These are phyloP conservation scores for Exobasidium rhododendri DNA, from an alignment of 1,284 basidiomycete species.

Conservation along the genomic window DNA sequence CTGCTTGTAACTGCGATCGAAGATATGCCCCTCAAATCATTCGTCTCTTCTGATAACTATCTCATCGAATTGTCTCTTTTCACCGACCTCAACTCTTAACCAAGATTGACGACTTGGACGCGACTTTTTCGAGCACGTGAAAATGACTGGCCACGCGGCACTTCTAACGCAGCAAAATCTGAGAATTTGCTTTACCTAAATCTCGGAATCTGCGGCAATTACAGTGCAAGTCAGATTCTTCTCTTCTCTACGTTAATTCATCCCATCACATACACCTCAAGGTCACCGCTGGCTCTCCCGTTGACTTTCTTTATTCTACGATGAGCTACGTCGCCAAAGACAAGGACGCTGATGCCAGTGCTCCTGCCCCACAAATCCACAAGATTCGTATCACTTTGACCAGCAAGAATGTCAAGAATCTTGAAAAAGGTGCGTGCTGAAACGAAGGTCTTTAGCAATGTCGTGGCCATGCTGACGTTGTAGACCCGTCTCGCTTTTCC, in stretches of 20 bases:
- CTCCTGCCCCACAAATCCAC: constrained; percentile 87
- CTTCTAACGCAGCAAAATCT: too few species aligned
- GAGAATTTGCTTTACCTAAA: too few species aligned
- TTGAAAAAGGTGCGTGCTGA: constrained; percentile 82
- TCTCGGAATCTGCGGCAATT: not conserved
- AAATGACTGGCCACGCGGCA: too few species aligned
- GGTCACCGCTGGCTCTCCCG: constrained; percentile 19
- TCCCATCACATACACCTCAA: constrained; percentile 8
- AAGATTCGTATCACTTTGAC: constrained; percentile 99
- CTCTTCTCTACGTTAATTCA: not conserved
- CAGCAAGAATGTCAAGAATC: constrained; percentile 93
- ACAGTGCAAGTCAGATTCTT: not conserved
- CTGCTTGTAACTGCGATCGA: too few species aligned
- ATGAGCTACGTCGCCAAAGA: constrained; percentile 80
- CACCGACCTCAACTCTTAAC: too few species aligned
- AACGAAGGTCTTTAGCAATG: not conserved
- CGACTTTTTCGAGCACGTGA: too few species aligned
- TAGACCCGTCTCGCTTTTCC: too few species aligned
- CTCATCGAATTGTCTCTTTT: too few species aligned
- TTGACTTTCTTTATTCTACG: not conserved
- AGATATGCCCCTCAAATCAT: too few species aligned
- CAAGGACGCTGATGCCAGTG: constrained; percentile 72
- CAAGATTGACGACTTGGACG: too few species aligned
- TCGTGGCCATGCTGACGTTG: not conserved
- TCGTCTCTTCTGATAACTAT: too few species aligned